Percentiles rank a stretch among this genome's conserved stretches.
Conservation (phyloP, 805 yeast genomes). For the Clavispora fructus region DNA sequence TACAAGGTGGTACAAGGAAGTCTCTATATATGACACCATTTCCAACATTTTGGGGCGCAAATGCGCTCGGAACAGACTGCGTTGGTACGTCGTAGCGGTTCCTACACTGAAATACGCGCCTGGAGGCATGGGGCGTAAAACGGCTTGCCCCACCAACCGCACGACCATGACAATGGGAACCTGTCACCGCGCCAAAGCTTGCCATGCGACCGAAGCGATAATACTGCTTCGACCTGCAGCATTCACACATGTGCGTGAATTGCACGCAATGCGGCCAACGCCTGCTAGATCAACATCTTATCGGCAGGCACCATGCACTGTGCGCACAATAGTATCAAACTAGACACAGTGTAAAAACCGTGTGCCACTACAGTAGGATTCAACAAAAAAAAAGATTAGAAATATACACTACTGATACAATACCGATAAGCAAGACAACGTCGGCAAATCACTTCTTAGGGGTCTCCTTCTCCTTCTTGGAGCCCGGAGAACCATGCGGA, state of each 20-base stretch:
- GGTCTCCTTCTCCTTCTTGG: conserved; percentile 13
- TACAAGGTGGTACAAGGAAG: no score
- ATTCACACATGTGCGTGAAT: not conserved
- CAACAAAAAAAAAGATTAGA: not conserved
- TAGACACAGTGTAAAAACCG: not conserved
- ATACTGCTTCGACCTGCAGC: not conserved
- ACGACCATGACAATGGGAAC: not conserved
- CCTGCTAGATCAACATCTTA: not conserved
- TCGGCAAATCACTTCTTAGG: conserved; percentile 9
- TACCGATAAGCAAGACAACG: not conserved
- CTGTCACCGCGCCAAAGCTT: not conserved
- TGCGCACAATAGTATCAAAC: not conserved
- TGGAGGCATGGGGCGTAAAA: no score
- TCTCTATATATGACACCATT: no score
- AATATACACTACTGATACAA: conserved; percentile 1
- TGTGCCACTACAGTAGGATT: not conserved
- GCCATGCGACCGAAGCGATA: not conserved
- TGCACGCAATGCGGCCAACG: not conserved
- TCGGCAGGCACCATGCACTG: not conserved
- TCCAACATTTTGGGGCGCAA: no score
- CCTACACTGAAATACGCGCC: no score
- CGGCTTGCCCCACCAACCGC: no score
- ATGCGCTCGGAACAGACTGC: no score
- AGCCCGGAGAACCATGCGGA: conserved; percentile 9
- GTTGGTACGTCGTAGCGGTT: no score